phyloP scores from a whole-genome alignment of 2,329 filamentous ascomycete genomes.

The Massarina eburnea region DNA sequence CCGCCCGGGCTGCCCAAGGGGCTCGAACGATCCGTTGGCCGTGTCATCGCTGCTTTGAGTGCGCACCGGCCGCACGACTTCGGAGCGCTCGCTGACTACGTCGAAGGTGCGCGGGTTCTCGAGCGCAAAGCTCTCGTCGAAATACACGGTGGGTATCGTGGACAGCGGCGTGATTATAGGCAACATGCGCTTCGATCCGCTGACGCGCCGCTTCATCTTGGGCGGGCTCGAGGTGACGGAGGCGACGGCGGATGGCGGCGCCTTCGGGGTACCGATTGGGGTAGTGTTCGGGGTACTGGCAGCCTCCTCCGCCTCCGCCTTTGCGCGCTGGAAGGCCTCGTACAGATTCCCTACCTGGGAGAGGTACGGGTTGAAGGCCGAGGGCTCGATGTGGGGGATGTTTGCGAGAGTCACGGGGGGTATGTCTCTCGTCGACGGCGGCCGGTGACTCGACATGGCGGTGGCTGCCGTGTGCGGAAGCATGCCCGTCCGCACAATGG shows the following conservation, averaged over 20 bases:
- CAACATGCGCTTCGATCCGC: constrained; percentile 59
- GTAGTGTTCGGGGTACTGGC: too few relatives aligned
- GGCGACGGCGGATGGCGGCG: constrained; percentile 41
- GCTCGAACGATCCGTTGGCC: constrained; percentile 60
- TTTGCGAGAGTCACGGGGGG: constrained; percentile 90
- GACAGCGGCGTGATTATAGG: constrained; percentile 83
- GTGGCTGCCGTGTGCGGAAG: constrained; percentile 75
- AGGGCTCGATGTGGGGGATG: constrained; percentile 75
- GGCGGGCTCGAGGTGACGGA: constrained; percentile 54
- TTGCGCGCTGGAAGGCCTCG: constrained; percentile 82
- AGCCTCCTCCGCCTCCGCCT: constrained; percentile 70
- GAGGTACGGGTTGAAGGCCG: constrained; percentile 82
- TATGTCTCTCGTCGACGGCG: constrained; percentile 85
- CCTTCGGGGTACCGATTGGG: constrained; percentile 43
- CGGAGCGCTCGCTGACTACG: constrained; percentile 91
- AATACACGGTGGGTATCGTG: constrained; percentile 90
- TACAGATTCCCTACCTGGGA: constrained; percentile 83
- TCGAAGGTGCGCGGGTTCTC: constrained; percentile 97
- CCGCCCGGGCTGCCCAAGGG: constrained; percentile 60
- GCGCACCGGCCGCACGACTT: constrained; percentile 76
- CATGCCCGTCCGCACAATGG: constrained; percentile 85
- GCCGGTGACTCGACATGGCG: constrained; percentile 71
- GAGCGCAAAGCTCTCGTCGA: constrained; percentile 90
- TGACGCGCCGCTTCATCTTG: constrained; percentile 53
- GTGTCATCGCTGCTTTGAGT: constrained; percentile 50